phyloP scores from a whole-genome alignment of 1,284 basidiomycete species.

The Rhodotorula sp. region DNA sequence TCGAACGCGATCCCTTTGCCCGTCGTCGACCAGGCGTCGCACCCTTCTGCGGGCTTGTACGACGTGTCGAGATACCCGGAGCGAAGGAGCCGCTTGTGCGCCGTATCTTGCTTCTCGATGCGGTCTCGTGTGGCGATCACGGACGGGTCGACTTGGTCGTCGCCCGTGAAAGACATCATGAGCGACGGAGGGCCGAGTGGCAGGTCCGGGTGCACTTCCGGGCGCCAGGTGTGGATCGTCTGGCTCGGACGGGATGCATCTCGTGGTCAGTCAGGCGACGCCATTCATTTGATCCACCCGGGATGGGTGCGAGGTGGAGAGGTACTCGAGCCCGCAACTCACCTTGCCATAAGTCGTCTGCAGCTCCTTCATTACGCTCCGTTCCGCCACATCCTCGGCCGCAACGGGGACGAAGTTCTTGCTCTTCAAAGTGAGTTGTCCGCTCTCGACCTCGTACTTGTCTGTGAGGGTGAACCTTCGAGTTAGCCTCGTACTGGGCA shows the following conservation, averaged over 20 bases:
- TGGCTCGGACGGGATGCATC: not conserved
- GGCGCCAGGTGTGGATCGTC: constrained; percentile 42
- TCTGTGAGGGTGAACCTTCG: constrained; percentile 28
- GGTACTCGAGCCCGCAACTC: constrained; percentile 19
- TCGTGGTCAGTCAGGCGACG: no score
- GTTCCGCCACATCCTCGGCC: constrained; percentile 53
- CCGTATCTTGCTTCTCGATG: not conserved
- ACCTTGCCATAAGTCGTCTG: constrained; percentile 58
- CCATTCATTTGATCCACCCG: no score
- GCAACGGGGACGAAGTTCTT: constrained; percentile 51
- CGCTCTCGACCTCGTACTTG: constrained; percentile 56
- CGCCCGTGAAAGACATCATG: constrained; percentile 26
- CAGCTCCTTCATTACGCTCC: constrained; percentile 55
- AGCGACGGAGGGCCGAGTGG: constrained; percentile 57
- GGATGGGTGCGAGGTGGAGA: not conserved
- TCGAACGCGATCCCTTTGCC: constrained; percentile 19
- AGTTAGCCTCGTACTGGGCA: not conserved
- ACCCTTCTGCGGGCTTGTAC: constrained; percentile 6
- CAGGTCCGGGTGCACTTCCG: constrained; percentile 54
- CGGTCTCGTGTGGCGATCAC: constrained; percentile 3
- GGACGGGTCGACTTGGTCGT: constrained; percentile 19
- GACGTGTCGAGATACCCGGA: constrained; percentile 18
- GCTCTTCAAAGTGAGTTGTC: constrained; percentile 54
- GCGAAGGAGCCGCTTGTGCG: constrained; percentile 23
- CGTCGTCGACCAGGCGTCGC: constrained; percentile 13